These are phyloP conservation scores for Solanum pennellii DNA, from an alignment of 257 asterid genomes.

Conservation along the genomic window DNA sequence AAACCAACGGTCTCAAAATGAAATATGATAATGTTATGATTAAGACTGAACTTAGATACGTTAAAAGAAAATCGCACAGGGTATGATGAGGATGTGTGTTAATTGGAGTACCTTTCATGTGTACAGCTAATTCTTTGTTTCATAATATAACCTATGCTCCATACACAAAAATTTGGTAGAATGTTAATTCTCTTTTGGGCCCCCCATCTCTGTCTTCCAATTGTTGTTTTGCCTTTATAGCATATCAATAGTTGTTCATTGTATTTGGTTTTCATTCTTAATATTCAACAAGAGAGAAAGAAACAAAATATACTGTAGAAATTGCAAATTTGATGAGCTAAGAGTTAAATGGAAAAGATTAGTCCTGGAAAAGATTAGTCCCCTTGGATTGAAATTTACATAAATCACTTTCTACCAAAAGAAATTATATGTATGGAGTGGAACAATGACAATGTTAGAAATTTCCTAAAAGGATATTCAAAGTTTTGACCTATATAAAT, in stretches of 20 bases:
- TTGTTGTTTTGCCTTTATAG: background rate
- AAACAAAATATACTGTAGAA: background rate
- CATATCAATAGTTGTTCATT: background rate
- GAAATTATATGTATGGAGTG: background rate
- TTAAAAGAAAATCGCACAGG: background rate
- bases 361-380: background rate
- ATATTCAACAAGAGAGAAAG: background rate
- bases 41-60: background rate
- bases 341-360: background rate
- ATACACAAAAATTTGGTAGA: background rate
- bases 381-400: background rate
- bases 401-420: background rate
- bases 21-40: background rate
- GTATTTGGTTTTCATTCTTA: background rate
- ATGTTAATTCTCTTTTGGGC: background rate
- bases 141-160: background rate
- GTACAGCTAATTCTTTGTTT: background rate
- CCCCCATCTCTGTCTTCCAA: background rate
- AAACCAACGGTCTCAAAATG: background rate
- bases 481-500: no score
- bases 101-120: background rate
- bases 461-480: background rate
- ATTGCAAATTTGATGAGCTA: background rate
- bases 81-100: background rate
- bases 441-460: background rate